These are phyloP conservation scores for Allium sativum DNA, from an alignment of 106 monocot species.

Conservation along the genomic window DNA sequence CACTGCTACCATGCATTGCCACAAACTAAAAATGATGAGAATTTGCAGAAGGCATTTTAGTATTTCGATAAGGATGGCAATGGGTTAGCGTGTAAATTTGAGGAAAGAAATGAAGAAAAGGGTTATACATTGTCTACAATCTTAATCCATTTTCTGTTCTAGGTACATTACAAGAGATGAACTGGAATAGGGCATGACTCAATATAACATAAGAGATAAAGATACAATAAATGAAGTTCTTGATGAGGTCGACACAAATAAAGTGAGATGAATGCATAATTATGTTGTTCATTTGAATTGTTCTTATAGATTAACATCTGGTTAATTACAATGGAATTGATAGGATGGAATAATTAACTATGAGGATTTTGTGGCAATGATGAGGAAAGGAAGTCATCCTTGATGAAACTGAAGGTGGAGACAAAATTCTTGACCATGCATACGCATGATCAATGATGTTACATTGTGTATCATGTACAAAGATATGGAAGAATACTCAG, in stretches of 20 bases:
- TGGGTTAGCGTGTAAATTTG: slow-evolving; percentile 34
- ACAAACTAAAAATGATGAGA: slow-evolving; percentile 64
- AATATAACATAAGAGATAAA: slow-evolving; percentile 80
- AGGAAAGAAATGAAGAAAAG: no score
- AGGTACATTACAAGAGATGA: slow-evolving; percentile 93
- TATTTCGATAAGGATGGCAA: slow-evolving; percentile 64
- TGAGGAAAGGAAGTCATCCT: slow-evolving; percentile 53
- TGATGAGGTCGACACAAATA: slow-evolving; percentile 73
- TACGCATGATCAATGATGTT: no score
- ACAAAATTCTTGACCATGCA: no score
- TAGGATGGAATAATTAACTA: slow-evolving; percentile 80
- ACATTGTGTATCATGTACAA: no score
- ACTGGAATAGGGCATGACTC: slow-evolving; percentile 48
- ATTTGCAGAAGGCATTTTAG: slow-evolving; percentile 56
- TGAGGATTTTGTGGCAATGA: slow-evolving; percentile 76
- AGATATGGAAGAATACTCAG: no score
- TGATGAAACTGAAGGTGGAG: neutral
- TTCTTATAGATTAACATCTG: neutral
- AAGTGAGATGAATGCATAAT: slow-evolving; percentile 18
- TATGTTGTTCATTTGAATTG: neutral
- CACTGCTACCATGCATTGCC: slow-evolving; percentile 78
- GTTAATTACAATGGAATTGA: slow-evolving; percentile 3
- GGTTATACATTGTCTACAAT: neutral
- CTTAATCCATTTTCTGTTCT: neutral
- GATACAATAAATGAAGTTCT: slow-evolving; percentile 62